A percentile compares a stretch with the other conserved stretches of the same genome.
phyloP scores from a whole-genome alignment of 2,329 filamentous ascomycete genomes.

The Botrytis fragariae region DNA sequence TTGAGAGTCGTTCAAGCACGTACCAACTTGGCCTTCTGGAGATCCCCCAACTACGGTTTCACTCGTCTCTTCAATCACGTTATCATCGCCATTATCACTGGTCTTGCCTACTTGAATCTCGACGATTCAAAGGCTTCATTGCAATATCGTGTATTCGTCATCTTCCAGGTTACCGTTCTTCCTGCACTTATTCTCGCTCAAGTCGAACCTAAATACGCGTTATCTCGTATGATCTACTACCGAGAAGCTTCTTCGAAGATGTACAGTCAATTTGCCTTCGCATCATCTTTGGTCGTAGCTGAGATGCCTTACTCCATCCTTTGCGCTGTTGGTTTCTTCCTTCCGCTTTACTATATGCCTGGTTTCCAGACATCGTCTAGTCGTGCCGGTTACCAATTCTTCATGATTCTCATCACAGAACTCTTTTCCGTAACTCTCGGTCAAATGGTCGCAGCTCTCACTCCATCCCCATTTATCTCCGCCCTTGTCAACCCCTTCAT shows the following conservation, averaged over 20 bases:
- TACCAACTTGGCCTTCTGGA: slow-evolving; percentile 78
- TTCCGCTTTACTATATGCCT: slow-evolving; percentile 82
- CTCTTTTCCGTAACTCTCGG: slow-evolving; percentile 79
- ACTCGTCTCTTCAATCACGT: slow-evolving; percentile 84
- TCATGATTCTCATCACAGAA: slow-evolving; percentile 81
- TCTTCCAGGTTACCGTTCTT: slow-evolving; percentile 85
- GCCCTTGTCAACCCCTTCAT: slow-evolving; percentile 79
- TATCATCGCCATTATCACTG: slow-evolving; percentile 72
- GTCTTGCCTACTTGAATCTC: slow-evolving; percentile 75
- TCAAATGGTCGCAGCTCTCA: slow-evolving; percentile 73
- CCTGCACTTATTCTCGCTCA: slow-evolving; percentile 81
- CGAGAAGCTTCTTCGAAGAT: slow-evolving; percentile 83
- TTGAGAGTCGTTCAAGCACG: slow-evolving; percentile 71
- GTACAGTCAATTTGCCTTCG: slow-evolving; percentile 79
- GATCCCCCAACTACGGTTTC: slow-evolving; percentile 85
- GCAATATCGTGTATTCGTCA: slow-evolving; percentile 84
- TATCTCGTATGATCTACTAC: slow-evolving; percentile 79
- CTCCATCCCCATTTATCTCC: slow-evolving; percentile 75
- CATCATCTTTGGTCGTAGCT: slow-evolving; percentile 71
- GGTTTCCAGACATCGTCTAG: slow-evolving; percentile 62
- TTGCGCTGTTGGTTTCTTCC: slow-evolving; percentile 76
- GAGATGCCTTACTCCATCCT: slow-evolving; percentile 83
- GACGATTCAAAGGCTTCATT: slow-evolving; percentile 72
- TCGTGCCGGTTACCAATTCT: slow-evolving; percentile 81
- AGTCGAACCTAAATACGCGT: slow-evolving; percentile 79